Conservation (phyloP, 257 asterid species). For the Forsythia suspensa region DNA sequence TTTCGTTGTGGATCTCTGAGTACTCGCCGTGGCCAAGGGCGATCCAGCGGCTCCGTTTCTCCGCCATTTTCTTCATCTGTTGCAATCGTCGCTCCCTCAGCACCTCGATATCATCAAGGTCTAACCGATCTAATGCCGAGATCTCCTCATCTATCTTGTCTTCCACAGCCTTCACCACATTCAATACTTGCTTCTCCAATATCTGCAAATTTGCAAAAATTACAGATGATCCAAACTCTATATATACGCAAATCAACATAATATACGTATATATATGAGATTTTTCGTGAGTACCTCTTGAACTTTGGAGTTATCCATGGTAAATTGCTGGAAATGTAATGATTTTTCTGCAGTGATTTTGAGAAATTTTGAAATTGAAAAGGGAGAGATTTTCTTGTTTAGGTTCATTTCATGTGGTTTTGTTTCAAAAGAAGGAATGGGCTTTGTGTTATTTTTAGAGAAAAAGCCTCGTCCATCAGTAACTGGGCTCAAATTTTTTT, state of each 20-base stretch:
- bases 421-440: background rate
- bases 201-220: constrained; percentile 41
- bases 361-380: constrained; percentile 24
- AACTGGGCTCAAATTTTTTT: background rate
- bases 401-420: background rate
- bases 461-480: background rate
- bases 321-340: constrained; percentile 15
- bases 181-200: constrained; percentile 82
- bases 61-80: constrained; percentile 99
- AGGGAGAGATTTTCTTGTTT: constrained; percentile 12
- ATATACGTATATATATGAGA: background rate
- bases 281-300: constrained; percentile 43
- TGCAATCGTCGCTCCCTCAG: constrained; percentile 89
- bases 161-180: constrained; percentile 93
- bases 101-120: constrained; percentile 76
- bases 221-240: background rate
- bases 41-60: constrained; percentile 87
- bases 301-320: constrained; percentile 61
- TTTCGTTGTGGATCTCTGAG: constrained; percentile 84
- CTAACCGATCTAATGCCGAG: constrained; percentile 77
- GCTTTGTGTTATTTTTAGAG: background rate
- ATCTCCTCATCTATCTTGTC: constrained; percentile 95
- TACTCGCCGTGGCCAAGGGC: constrained; percentile 95
- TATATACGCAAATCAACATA: background rate
- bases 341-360: constrained; percentile 1